Evolutionary conservation across 768 basidiomycete genomes (phyloP), one percentile per base, ranked within the genome.

Genomic region (Phlegmacium glaucopus): DNA sequence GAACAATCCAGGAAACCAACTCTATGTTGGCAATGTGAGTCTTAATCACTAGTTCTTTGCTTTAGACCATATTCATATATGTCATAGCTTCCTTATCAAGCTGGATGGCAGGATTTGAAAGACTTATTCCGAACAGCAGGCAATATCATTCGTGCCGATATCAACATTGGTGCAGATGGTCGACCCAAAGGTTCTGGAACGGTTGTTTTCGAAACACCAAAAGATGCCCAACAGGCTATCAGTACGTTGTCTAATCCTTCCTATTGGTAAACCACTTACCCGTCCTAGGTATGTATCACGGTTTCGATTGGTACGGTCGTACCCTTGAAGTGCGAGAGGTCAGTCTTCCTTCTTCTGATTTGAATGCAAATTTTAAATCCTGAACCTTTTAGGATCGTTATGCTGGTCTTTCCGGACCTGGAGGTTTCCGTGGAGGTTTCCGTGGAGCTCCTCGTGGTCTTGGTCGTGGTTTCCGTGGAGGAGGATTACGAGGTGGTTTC

Each of bases 101-200:
- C 93, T n/a, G 92, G 92, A 26, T 99, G 95, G 95, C 95, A 99
- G 64, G 95, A 98, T 64, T 72, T 98, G 47, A 98, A 98, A 62
- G 95, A 98, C 66, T 73, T 98, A 25, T 97, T 98, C 85, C 85
- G 95, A 47, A 82, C 90, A 25, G 90, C 95, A 38, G 95, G 95
- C 6, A 90, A 91, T 61, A 94, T 99, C 56, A 83, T 97, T 53
- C 84, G 95, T 39, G 93, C 95, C 47, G 95, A 98, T 64, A 92
- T 97, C 53, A 94, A 94, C 56, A 87, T 95, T 48, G 91, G 90
- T 49, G 83, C 85, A 16, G 93, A 96, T 65, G 94, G 94, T 22
- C 80, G 85, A 10, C 94, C 95, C 12, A 95, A 96, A 64, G 95
- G 95, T 16, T 95, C 90, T 43, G 95, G 95, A n/a, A 96, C 93